phyloP scores from a whole-genome alignment of 1,139 yeast genomes.

The Lodderomyces margitis region DNA sequence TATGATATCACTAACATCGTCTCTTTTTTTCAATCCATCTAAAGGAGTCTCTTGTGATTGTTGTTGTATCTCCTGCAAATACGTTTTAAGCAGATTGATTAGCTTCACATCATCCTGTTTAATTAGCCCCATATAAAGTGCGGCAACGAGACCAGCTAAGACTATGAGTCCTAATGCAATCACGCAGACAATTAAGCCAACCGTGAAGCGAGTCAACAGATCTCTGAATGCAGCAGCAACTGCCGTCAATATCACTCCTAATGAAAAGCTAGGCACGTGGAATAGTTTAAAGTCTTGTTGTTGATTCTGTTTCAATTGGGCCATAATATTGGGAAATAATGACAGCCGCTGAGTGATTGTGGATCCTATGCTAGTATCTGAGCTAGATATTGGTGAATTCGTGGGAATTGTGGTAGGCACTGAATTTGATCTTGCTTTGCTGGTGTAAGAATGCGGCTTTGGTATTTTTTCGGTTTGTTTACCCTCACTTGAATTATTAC shows the following conservation, averaged over 20 bases:
- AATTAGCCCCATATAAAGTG: constrained; percentile 30
- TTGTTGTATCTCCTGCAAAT: not conserved
- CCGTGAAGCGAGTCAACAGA: constrained; percentile 5
- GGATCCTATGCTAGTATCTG: not conserved
- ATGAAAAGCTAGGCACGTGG: constrained; percentile 32
- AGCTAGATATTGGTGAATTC: not conserved
- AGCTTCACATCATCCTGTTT: constrained; percentile 6
- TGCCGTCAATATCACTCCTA: constrained; percentile 23
- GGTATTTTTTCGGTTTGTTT: constrained; percentile 1
- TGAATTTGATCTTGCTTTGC: not conserved
- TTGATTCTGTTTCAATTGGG: constrained; percentile 4
- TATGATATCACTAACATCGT: not conserved
- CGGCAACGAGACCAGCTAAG: constrained; percentile 22
- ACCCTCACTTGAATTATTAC: not conserved
- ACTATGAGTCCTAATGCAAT: too few species aligned
- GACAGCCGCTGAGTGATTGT: not conserved
- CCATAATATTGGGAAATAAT: not conserved
- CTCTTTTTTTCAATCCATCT: not conserved
- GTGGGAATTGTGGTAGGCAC: not conserved
- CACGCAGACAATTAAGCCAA: constrained; percentile 14
- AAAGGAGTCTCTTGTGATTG: not conserved
- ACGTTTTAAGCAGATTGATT: not conserved
- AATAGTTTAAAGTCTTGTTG: constrained; percentile 13
- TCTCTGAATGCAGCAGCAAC: constrained; percentile 7
- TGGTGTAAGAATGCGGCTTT: not conserved